Evolutionary conservation across 139 green algal species (phyloP).

Genomic region (Pseudopediastrum boryanum): DNA sequence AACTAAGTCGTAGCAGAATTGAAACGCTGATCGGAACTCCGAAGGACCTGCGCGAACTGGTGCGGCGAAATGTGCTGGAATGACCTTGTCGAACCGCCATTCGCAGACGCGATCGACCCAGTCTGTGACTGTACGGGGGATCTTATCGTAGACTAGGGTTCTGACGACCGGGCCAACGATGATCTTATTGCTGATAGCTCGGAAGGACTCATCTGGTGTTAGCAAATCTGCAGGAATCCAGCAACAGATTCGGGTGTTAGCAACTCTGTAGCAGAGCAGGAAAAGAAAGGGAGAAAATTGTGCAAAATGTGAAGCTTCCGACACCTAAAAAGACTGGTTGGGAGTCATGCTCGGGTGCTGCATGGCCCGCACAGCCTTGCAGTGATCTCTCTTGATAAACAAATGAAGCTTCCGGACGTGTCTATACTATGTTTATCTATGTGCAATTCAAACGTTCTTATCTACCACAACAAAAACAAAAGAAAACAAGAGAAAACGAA

Average conservation of each 20-base stretch:
- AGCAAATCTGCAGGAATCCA: slow-evolving; percentile 76
- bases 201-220: slow-evolving; percentile 73
- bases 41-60: slow-evolving; percentile 63
- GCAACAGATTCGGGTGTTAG: slow-evolving; percentile 64
- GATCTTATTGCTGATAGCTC: slow-evolving; percentile 70
- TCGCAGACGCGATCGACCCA: slow-evolving; percentile 87
- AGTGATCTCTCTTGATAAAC: no score
- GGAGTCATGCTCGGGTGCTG: no score
- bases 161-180: slow-evolving; percentile 90
- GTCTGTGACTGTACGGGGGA: slow-evolving; percentile 43
- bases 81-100: slow-evolving; percentile 89
- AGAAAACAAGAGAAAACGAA: no score
- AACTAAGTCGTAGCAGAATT: slow-evolving; percentile 45
- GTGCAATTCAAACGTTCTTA: no score
- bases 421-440: no score
- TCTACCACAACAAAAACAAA: no score
- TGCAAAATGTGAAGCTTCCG: no score
- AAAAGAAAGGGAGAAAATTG: no score
- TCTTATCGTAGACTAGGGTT: slow-evolving; percentile 90
- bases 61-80: slow-evolving; percentile 90
- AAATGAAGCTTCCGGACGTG: no score
- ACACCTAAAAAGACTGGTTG: no score
- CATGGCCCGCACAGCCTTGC: no score
- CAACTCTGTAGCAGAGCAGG: no score
- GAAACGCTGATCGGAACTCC: slow-evolving; percentile 55